These are phyloP conservation scores for Kuraishia floccosa DNA, from an alignment of 805 yeast species.

Conservation along the genomic window DNA sequence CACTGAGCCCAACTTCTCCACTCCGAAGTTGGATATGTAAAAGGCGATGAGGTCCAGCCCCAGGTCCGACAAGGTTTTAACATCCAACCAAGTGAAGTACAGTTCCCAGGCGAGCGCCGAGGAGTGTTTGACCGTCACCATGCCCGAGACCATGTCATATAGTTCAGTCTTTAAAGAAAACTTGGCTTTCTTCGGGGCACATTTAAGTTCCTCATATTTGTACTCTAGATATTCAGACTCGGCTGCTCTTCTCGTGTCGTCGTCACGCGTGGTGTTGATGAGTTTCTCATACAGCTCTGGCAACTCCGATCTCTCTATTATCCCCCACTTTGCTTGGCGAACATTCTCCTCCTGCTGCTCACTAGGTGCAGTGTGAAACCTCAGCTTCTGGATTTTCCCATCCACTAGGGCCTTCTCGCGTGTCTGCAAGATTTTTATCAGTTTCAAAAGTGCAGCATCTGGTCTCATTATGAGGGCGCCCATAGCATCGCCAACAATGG, in stretches of 20 bases:
- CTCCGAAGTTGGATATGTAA: slow-evolving; percentile 45
- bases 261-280: slow-evolving; percentile 50
- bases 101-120: slow-evolving; percentile 62
- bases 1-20: slow-evolving; percentile 45
- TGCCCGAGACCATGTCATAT: slow-evolving; percentile 50
- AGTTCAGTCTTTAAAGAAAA: slow-evolving; percentile 27
- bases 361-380: slow-evolving; percentile 35
- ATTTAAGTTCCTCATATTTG: slow-evolving; percentile 39
- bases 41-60: slow-evolving; percentile 33
- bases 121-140: slow-evolving; percentile 56
- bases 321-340: slow-evolving; percentile 30
- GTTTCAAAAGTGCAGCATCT: slow-evolving; percentile 29
- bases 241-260: slow-evolving; percentile 42
- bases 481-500: slow-evolving; percentile 38
- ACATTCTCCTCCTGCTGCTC: slow-evolving; percentile 25
- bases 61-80: slow-evolving; percentile 31
- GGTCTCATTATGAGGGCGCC: slow-evolving; percentile 36
- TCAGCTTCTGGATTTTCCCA: slow-evolving; percentile 29
- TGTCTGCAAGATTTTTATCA: slow-evolving; percentile 24
- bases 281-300: slow-evolving; percentile 41
- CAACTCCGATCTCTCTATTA: slow-evolving; percentile 38
- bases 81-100: slow-evolving; percentile 66
- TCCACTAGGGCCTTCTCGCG: slow-evolving; percentile 31
- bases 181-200: slow-evolving; percentile 36
- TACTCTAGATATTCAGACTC: slow-evolving; percentile 55